Conservation (phyloP, 352 stramenopile genomes). For the Phytophthora sp. region DNA sequence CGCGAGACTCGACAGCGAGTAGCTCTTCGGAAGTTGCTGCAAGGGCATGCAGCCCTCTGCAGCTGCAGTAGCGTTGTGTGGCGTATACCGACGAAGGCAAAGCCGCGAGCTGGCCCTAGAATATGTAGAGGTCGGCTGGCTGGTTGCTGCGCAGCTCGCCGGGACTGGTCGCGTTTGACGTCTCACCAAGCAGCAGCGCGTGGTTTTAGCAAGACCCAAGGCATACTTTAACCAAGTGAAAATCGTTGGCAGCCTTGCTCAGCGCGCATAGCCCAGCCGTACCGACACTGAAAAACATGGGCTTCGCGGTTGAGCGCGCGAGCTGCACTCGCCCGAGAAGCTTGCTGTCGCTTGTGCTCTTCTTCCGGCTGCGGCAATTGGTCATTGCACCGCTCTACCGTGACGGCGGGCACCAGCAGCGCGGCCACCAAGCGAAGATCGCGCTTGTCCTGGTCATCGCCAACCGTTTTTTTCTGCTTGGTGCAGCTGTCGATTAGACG, state of each 20-base stretch:
- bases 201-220: constrained; percentile 2
- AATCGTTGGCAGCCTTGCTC: neutral
- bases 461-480: constrained; percentile 14
- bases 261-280: constrained; percentile 1
- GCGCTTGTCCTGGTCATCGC: neutral
- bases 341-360: too few species aligned
- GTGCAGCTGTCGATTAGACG: constrained; percentile 22
- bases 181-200: constrained; percentile 14
- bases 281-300: neutral
- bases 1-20: neutral
- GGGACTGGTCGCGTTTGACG: constrained; percentile 11
- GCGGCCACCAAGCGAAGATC: neutral
- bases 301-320: too few species aligned
- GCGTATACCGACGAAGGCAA: constrained; percentile 7
- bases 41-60: constrained; percentile 1
- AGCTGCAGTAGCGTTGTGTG: constrained; percentile 9
- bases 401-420: too few species aligned
- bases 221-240: neutral
- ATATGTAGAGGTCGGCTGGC: too few species aligned
- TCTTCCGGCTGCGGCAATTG: too few species aligned
- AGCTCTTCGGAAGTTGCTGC: neutral
- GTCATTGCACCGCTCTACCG: too few species aligned
- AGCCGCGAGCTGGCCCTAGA: neutral
- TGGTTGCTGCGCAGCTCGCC: constrained; percentile 2
- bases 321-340: too few species aligned